phyloP scores from a whole-genome alignment of 2,329 filamentous ascomycete genomes.

The Aaosphaeria arxii region DNA sequence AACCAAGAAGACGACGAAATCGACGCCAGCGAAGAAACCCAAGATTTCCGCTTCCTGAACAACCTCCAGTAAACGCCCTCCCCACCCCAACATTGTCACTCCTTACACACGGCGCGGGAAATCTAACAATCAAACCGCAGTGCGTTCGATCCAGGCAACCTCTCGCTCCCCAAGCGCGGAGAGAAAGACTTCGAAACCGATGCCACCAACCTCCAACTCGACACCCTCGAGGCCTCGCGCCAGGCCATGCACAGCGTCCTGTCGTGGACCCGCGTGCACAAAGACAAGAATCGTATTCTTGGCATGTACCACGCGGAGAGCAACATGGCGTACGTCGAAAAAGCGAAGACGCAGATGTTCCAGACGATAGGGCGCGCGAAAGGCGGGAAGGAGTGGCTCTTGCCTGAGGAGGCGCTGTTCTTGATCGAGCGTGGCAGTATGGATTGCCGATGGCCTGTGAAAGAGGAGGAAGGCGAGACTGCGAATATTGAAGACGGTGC shows the following conservation, averaged over 20 bases:
- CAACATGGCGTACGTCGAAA: slow-evolving; percentile 62
- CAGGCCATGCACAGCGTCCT: slow-evolving; percentile 87
- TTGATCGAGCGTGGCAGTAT: slow-evolving; percentile 82
- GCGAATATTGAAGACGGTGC: slow-evolving; percentile 55
- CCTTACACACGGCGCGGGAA: background rate
- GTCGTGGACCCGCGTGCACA: slow-evolving; percentile 71
- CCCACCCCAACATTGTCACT: background rate
- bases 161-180: slow-evolving; percentile 78
- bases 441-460: slow-evolving; percentile 78
- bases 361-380: slow-evolving; percentile 67
- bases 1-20: slow-evolving; percentile 21
- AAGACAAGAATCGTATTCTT: slow-evolving; percentile 61
- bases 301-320: slow-evolving; percentile 72
- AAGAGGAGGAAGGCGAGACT: slow-evolving; percentile 22
- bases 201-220: slow-evolving; percentile 77
- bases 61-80: slow-evolving; percentile 45
- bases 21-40: slow-evolving; percentile 72
- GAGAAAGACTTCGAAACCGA: slow-evolving; percentile 98
- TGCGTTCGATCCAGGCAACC: slow-evolving; percentile 18
- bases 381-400: slow-evolving; percentile 65
- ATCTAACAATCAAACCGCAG: slow-evolving; percentile 7
- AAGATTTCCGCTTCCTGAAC: slow-evolving; percentile 78
- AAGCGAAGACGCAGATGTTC: slow-evolving; percentile 68
- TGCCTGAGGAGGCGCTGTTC: slow-evolving; percentile 90
- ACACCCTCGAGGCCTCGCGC: slow-evolving; percentile 75